A percentile compares a stretch with the other conserved stretches of the same genome.
Conservation (phyloP, 139 green algal species). For the Chara braunii region DNA sequence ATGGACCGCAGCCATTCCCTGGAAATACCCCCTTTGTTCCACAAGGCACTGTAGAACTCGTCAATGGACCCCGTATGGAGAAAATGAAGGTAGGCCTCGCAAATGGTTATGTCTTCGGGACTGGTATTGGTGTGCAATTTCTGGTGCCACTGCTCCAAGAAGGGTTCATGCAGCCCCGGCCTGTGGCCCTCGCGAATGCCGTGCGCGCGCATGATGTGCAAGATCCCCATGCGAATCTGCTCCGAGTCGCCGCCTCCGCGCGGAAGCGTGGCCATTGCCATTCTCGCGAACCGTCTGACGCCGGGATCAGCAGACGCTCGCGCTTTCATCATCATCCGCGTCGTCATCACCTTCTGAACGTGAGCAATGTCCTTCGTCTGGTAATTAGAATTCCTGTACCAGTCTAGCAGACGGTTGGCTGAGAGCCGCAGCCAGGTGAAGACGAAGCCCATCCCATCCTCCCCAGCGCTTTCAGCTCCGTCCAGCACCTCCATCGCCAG, state of each 20-base stretch:
- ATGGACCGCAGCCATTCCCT: conserved; percentile 57
- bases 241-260: conserved; percentile 80
- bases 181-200: conserved; percentile 65
- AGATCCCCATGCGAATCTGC: conserved; percentile 81
- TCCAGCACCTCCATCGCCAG: conserved; percentile 26
- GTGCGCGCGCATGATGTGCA: conserved; percentile 84
- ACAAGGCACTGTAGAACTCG: conserved; percentile 45
- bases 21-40: conserved; percentile 61
- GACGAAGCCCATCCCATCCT: conserved; percentile 16
- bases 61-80: conserved; percentile 52
- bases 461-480: conserved; percentile 6
- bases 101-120: conserved; percentile 70
- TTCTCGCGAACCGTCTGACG: conserved; percentile 57
- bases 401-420: conserved; percentile 25
- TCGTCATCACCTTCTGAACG: conserved; percentile 66
- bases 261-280: conserved; percentile 60
- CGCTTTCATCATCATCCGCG: not conserved
- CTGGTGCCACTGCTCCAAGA: conserved; percentile 91
- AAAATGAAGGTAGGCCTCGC: conserved; percentile 73
- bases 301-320: conserved; percentile 40
- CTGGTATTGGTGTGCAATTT: conserved; percentile 78
- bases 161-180: conserved; percentile 70
- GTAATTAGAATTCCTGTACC: conserved; percentile 53
- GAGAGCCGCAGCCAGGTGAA: conserved; percentile 25
- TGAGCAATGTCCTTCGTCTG: conserved; percentile 84